Evolutionary conservation across 352 stramenopile species (phyloP).

Genomic region (Globisporangium cederbergense): DNA sequence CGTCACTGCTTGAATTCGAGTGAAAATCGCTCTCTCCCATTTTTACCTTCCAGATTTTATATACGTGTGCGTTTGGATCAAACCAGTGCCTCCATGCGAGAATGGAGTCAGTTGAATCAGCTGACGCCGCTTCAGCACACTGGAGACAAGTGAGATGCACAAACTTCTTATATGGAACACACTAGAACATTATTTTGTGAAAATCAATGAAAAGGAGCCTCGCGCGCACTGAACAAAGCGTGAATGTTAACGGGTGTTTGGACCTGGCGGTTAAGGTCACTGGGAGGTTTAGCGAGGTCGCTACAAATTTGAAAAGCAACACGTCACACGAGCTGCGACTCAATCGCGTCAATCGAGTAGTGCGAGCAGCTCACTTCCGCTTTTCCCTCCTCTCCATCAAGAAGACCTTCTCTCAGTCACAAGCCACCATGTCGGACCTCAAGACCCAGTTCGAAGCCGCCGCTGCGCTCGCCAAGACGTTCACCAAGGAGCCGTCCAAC

Average conservation of each 20-base stretch:
- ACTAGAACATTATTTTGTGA: too few species aligned
- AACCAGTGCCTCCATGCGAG: too few species aligned
- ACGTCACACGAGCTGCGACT: neutral
- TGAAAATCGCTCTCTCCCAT: neutral
- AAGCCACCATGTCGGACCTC: constrained; percentile 68
- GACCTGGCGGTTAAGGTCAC: too few species aligned
- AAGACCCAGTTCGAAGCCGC: constrained; percentile 83
- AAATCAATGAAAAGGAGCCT: too few species aligned
- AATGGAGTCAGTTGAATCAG: too few species aligned
- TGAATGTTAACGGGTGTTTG: too few species aligned
- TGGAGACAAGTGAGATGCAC: too few species aligned
- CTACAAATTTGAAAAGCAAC: constrained; percentile 1
- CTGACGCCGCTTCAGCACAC: too few species aligned
- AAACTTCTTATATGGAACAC: too few species aligned
- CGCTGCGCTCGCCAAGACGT: constrained; percentile 73
- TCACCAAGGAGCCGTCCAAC: constrained; percentile 81
- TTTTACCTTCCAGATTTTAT: neutral
- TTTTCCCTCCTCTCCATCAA: constrained; percentile 19
- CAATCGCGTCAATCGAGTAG: neutral
- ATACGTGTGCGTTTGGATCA: too few species aligned
- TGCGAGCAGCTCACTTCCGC: constrained; percentile 5
- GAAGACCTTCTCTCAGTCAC: neutral
- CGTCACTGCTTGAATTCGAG: neutral
- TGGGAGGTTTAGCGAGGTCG: too few species aligned
- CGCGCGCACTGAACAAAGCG: too few species aligned